phyloP scores from a whole-genome alignment of 176 grass and related monocot genomes.

The Rhipidocladum racemiflorum region DNA sequence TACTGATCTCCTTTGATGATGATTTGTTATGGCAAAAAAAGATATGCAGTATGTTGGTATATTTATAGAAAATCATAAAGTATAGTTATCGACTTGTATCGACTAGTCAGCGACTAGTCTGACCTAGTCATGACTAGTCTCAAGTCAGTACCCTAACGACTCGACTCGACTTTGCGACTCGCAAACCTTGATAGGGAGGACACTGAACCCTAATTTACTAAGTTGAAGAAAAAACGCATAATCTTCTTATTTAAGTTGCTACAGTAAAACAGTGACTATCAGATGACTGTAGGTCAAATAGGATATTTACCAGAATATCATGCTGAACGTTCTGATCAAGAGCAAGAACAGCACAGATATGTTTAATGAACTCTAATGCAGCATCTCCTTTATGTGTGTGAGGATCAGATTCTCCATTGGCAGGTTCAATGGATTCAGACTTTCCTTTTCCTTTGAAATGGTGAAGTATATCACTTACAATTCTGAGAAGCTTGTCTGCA shows the following conservation, averaged over 20 bases:
- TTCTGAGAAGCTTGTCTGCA: slow-evolving; percentile 81
- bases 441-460: slow-evolving; percentile 78
- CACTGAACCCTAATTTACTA: neutral
- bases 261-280: slow-evolving; percentile 8
- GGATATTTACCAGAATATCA: slow-evolving; percentile 81
- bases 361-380: slow-evolving; percentile 93
- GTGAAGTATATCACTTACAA: slow-evolving; percentile 69
- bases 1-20: too few species aligned
- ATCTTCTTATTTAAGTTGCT: neutral
- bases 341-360: slow-evolving; percentile 88
- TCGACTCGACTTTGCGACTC: too few species aligned
- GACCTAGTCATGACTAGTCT: too few species aligned
- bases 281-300: slow-evolving; percentile 26
- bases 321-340: slow-evolving; percentile 91
- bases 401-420: slow-evolving; percentile 40
- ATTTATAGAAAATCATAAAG: too few species aligned
- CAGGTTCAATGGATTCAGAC: slow-evolving; percentile 31
- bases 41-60: too few species aligned
- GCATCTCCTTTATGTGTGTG: slow-evolving; percentile 68
- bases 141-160: too few species aligned
- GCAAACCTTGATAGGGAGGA: slow-evolving; percentile 15
- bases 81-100: too few species aligned
- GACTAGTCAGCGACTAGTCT: too few species aligned
- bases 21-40: too few species aligned
- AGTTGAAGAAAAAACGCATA: slow-evolving; percentile 11